Evolutionary conservation across 495 filamentous ascomycete genomes (phyloP).

Genomic region (Corynascus novoguineensis): DNA sequence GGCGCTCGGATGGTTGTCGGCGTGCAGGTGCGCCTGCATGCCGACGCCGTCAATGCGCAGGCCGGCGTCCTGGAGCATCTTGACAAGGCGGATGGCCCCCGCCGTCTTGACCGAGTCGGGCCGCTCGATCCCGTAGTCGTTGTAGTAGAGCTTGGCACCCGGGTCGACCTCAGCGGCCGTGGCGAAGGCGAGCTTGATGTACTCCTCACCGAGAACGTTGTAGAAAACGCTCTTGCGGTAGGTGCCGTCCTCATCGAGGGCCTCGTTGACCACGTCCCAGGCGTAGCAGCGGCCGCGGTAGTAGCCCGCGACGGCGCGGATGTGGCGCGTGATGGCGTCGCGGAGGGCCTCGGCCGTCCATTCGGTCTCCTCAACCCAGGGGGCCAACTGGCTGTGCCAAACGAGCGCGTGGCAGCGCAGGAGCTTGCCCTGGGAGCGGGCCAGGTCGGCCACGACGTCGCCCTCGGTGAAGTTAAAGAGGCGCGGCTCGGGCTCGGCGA

Average conservation of each 20-base stretch:
- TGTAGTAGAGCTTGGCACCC: conserved; percentile 58
- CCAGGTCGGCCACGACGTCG: conserved; percentile 43
- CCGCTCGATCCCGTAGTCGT: conserved; percentile 62
- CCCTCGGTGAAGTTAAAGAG: conserved; percentile 49
- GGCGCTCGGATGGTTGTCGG: conserved; percentile 44
- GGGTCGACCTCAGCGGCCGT: conserved; percentile 48
- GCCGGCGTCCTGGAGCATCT: conserved; percentile 45
- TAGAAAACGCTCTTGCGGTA: conserved; percentile 51
- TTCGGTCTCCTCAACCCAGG: conserved; percentile 49
- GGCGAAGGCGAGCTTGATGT: conserved; percentile 50
- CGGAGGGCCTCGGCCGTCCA: conserved; percentile 49
- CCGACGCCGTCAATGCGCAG: conserved; percentile 59
- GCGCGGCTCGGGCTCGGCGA: conserved; percentile 38
- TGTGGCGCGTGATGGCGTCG: conserved; percentile 44
- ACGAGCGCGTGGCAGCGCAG: conserved; percentile 55
- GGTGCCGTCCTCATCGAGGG: conserved; percentile 58
- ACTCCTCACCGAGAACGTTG: conserved; percentile 50
- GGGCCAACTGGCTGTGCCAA: conserved; percentile 53
- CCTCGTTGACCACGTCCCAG: conserved; percentile 65
- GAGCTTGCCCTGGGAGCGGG: conserved; percentile 40
- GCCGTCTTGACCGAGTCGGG: conserved; percentile 22
- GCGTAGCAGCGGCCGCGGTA: conserved; percentile 49
- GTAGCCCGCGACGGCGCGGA: conserved; percentile 47
- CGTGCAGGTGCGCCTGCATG: conserved; percentile 55
- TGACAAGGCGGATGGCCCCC: conserved; percentile 48